Conservation (phyloP, 2,329 filamentous ascomycete genomes). For the Pyricularia pennisetigena region DNA sequence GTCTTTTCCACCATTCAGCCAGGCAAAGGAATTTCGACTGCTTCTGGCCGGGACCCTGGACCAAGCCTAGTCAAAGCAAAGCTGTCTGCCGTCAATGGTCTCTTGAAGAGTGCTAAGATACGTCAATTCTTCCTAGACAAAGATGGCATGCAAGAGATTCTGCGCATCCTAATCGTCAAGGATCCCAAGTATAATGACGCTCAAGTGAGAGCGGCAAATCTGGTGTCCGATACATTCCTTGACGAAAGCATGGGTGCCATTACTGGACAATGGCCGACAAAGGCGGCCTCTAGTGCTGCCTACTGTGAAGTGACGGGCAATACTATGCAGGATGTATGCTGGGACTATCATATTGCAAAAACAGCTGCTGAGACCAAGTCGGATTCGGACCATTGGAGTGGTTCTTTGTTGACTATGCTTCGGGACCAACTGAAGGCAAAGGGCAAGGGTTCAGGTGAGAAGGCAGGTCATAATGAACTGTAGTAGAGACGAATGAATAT, state of each 20-base stretch:
- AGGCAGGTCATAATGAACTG: background rate
- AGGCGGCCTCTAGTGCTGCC: slow-evolving; percentile 20
- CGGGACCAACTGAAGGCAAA: slow-evolving; percentile 16
- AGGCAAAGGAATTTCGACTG: slow-evolving; percentile 2
- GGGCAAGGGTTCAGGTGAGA: background rate
- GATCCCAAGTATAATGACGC: slow-evolving; percentile 38
- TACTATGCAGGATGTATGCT: slow-evolving; percentile 35
- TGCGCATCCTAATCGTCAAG: slow-evolving; percentile 34
- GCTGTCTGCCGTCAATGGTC: slow-evolving; percentile 42
- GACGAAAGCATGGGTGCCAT: slow-evolving; percentile 53
- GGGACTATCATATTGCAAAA: slow-evolving; percentile 38
- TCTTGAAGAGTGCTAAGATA: slow-evolving; percentile 44
- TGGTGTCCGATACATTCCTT: slow-evolving; percentile 57
- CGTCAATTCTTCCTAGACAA: slow-evolving; percentile 43
- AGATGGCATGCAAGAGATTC: slow-evolving; percentile 42
- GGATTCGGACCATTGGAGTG: slow-evolving; percentile 30
- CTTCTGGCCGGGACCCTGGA: slow-evolving; percentile 4
- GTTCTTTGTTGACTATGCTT: slow-evolving; percentile 22
- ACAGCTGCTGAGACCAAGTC: slow-evolving; percentile 25
- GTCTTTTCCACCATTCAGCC: slow-evolving; percentile 30
- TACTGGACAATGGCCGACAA: slow-evolving; percentile 46
- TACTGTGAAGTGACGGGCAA: slow-evolving; percentile 21
- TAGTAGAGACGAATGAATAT: background rate
- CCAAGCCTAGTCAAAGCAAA: slow-evolving; percentile 23
- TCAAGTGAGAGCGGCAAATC: slow-evolving; percentile 43